Evolutionary conservation across 345 rosid genomes (phyloP), one percentile per base, ranked within the genome.

Genomic region (Brassica rapa): DNA sequence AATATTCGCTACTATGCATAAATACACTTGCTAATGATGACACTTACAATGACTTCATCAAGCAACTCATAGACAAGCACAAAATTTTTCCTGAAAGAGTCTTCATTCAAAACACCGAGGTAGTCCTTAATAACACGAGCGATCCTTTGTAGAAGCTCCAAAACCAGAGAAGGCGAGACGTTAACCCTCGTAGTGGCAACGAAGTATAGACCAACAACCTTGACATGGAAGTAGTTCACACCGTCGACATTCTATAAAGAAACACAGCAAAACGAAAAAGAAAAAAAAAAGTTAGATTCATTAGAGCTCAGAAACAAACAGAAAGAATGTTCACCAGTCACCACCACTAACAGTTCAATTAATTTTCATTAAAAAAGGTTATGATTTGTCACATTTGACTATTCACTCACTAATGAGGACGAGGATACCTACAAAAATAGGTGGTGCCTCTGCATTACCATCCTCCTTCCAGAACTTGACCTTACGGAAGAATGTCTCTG

Each of bases 391-490:
- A 55, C 24, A 35, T 30, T 46, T 65, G 35, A 1, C 24, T 25
- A 73, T 35, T 63, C n/a, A n/a, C n/a, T n/a, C 11, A 6, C 64
- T 55, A 63, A 67, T 49, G 19, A 62, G 66, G 70, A 86, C 76
- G 70, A 76, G 75, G 86, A 86, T 90, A 91, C 98, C 93, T 90
- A 93, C 98, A 94, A 95, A 95, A 87, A 95, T 94, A 88, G 98
- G 98, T 39, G 98, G 97, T 8, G 98, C 97, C 83, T 93, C 98
- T 66, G 91, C 94, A 76, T 91, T 88, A 9, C 89, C 99, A 73
- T 95, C 99, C 15, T 90, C 98, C 73, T 90, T 95, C 99, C 99
- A 95, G 70, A 95, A 95, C 92, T 95, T 93, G 53, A 93, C 99
- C 85, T 95, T 95, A 2, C 98, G 89, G 81, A 93, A 95, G 84